Base-by-base conservation (phyloP, 176 grass and related monocot species). In the Zizania latifolia region DNA sequence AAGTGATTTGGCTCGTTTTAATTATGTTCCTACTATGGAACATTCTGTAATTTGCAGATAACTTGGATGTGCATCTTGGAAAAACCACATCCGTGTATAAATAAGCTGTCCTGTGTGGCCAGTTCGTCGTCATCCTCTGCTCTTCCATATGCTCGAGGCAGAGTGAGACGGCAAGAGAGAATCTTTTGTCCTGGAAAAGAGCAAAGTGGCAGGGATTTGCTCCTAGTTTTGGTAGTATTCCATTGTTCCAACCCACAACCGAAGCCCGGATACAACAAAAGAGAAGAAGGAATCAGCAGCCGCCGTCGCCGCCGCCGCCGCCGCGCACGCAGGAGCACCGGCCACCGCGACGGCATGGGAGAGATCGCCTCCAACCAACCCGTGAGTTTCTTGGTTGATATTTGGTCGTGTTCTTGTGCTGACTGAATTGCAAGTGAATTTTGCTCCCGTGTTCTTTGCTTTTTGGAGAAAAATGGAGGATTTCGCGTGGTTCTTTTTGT, bases 301-400 rank as follows among this genome's bases (percentile, higher is more conserved):
- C 58, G 65, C 62, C 22, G n/a, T n/a, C n/a, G n/a, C n/a, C 17
- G 6, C 12, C 2, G 63, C 7, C n/a, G 63, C 41, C 2, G 65
- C 19, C 27, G 45, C 77, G 30, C 59, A 37, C n/a, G n/a, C n/a
- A n/a, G n/a, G 39, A 55, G 35, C 58, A 51, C 58, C 16, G 54
- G 75, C 50, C 70, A 50, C 35, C 73, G 68, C 56, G 64, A 34
- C 41, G 68, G 2, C 86, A 88, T 88, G 86, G 86, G 28, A 35
- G 86, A 80, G 35, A 43, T 63, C 36, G 19, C 80, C 79, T 65
- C 37, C 5, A 69, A 5, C 75, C 62, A 62, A 29, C 62, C 61
- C 6, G 86, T 87, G 59, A 87, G 80, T 79, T 1, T 31, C 30
- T 38, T 22, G 31, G 8, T 27, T 29, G 0, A 3, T 0, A 15